Evolutionary conservation across 345 rosid species (phyloP).

Genomic region (Cardamine chenopodiifolia): DNA sequence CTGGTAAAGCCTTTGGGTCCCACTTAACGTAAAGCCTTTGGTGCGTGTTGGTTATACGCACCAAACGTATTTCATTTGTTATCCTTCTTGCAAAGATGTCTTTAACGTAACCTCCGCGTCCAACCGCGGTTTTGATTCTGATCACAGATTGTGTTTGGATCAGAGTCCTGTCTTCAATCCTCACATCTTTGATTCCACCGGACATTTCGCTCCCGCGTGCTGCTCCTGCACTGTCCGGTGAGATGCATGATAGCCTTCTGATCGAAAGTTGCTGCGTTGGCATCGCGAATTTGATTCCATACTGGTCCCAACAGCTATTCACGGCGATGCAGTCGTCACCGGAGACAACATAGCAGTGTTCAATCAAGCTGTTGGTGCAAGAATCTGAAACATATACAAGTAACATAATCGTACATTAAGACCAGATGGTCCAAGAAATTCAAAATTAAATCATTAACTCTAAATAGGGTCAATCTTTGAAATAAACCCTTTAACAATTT

Average conservation of each 20-base stretch:
- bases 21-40: slow-evolving; percentile 48
- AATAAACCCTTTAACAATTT: too few relatives aligned
- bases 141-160: slow-evolving; percentile 41
- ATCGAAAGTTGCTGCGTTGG: slow-evolving; percentile 40
- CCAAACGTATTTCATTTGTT: slow-evolving; percentile 69
- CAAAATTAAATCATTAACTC: too few relatives aligned
- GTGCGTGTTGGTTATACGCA: slow-evolving; percentile 59
- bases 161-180: slow-evolving; percentile 37
- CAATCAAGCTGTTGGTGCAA: slow-evolving; percentile 42
- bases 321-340: slow-evolving; percentile 41
- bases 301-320: slow-evolving; percentile 42
- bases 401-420: too few relatives aligned
- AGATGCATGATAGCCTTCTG: slow-evolving; percentile 37
- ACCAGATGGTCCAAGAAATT: too few relatives aligned
- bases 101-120: slow-evolving; percentile 42
- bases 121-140: slow-evolving; percentile 39
- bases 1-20: slow-evolving; percentile 57
- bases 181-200: slow-evolving; percentile 41
- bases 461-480: too few relatives aligned
- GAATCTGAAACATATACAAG: slow-evolving; percentile 9
- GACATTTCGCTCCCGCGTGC: slow-evolving; percentile 42
- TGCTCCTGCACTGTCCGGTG: slow-evolving; percentile 38
- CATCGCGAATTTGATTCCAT: slow-evolving; percentile 38
- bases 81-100: slow-evolving; percentile 32
- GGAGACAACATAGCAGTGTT: slow-evolving; percentile 41